These are phyloP conservation scores for Malassezia sp. DNA, from an alignment of 1,284 basidiomycete species.

Conservation along the genomic window DNA sequence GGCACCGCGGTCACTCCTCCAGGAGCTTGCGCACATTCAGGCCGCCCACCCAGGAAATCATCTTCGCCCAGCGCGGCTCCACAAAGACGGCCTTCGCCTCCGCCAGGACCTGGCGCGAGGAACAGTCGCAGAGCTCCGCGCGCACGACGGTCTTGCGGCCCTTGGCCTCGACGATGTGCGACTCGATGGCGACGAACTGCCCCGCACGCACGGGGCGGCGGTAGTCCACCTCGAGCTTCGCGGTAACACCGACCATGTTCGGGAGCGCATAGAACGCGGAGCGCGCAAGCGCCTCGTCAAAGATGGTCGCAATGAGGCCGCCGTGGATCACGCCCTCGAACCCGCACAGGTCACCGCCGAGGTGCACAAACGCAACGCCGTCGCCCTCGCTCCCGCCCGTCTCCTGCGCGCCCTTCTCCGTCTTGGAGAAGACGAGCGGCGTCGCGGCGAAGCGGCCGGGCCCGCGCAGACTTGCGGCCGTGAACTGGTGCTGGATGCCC, in stretches of 20 bases:
- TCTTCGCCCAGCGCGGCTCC: slow-evolving; percentile 68
- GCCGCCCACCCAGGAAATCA: slow-evolving; percentile 38
- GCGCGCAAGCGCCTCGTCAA: slow-evolving; percentile 75
- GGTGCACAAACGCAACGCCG: slow-evolving; percentile 56
- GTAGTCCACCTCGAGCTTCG: slow-evolving; percentile 49
- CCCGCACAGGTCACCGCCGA: slow-evolving; percentile 71
- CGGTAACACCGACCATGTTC: slow-evolving; percentile 83
- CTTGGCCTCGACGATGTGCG: slow-evolving; percentile 56
- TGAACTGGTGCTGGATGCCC: slow-evolving; percentile 64
- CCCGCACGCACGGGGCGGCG: slow-evolving; percentile 45
- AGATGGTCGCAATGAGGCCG: slow-evolving; percentile 73
- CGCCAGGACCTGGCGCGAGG: slow-evolving; percentile 62
- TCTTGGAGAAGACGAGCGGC: slow-evolving; percentile 39
- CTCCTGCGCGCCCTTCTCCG: slow-evolving; percentile 24
- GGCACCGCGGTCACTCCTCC: slow-evolving; percentile 3
- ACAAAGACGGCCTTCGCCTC: slow-evolving; percentile 69
- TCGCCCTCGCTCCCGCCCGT: slow-evolving; percentile 39
- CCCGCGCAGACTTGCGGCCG: slow-evolving; percentile 69
- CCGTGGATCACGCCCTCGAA: slow-evolving; percentile 91
- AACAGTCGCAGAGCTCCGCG: slow-evolving; percentile 63
- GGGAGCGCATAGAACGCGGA: slow-evolving; percentile 57
- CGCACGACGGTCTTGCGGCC: slow-evolving; percentile 67
- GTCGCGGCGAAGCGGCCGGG: slow-evolving; percentile 50
- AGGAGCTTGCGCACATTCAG: slow-evolving; percentile 7
- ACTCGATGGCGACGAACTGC: slow-evolving; percentile 56